phyloP scores from a whole-genome alignment of 345 rosid genomes.

The Moringa oleifera region DNA sequence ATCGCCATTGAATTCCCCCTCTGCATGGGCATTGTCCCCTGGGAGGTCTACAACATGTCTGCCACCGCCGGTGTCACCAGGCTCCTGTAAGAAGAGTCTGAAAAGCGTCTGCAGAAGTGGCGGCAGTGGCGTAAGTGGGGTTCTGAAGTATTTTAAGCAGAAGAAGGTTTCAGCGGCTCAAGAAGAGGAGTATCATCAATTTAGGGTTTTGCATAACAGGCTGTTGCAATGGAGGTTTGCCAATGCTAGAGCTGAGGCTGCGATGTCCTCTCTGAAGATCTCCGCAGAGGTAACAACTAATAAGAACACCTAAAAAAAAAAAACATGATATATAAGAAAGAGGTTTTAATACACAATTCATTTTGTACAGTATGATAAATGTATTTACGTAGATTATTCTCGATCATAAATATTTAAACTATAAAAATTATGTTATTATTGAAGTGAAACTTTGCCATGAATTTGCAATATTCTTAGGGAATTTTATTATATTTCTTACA shows the following conservation, averaged over 20 bases:
- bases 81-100: constrained; percentile 12
- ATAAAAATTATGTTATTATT: no score
- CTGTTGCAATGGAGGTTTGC: constrained; percentile 60
- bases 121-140: constrained; percentile 42
- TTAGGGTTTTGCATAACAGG: constrained; percentile 41
- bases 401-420: no score
- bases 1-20: constrained; percentile 36
- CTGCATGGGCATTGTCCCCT: constrained; percentile 79
- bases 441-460: no score
- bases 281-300: constrained; percentile 49
- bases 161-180: constrained; percentile 49
- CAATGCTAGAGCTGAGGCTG: constrained; percentile 49
- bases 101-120: constrained; percentile 26
- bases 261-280: constrained; percentile 26
- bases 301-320: not conserved
- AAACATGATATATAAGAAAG: no score
- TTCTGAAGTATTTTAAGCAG: constrained; percentile 62
- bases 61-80: constrained; percentile 26
- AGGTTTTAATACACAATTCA: no score
- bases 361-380: no score
- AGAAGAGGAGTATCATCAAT: constrained; percentile 48
- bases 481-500: constrained; percentile 24
- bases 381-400: no score
- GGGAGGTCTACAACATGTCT: constrained; percentile 39
- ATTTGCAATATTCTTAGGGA: no score